These are phyloP conservation scores for Trichoderma sp. DNA, from an alignment of 2,329 filamentous ascomycete species.

Conservation along the genomic window DNA sequence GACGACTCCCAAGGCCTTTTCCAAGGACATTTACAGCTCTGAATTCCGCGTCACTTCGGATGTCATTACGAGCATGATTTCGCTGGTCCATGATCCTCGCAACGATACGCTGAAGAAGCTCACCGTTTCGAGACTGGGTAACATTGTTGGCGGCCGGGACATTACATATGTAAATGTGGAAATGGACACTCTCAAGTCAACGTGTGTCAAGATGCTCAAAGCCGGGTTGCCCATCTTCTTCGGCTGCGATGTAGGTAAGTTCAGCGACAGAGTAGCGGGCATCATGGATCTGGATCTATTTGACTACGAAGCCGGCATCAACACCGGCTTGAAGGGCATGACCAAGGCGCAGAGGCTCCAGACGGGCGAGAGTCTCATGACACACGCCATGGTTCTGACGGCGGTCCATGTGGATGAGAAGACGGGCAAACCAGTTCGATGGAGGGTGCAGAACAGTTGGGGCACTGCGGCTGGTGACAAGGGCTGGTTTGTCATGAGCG, in stretches of 20 bases:
- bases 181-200: conserved; percentile 69
- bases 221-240: conserved; percentile 84
- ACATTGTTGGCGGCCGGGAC: conserved; percentile 73
- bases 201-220: conserved; percentile 75
- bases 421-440: conserved; percentile 65
- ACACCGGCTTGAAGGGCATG: conserved; percentile 71
- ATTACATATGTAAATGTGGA: conserved; percentile 83
- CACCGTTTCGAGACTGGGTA: conserved; percentile 77
- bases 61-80: conserved; percentile 70
- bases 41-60: conserved; percentile 59
- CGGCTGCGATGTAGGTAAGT: conserved; percentile 84
- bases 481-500: conserved; percentile 89
- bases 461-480: conserved; percentile 68
- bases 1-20: conserved; percentile 70
- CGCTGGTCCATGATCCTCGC: conserved; percentile 82
- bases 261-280: conserved; percentile 65
- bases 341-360: conserved; percentile 73
- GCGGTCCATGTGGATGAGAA: conserved; percentile 74
- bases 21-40: conserved; percentile 64
- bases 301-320: conserved; percentile 84
- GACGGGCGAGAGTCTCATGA: conserved; percentile 80
- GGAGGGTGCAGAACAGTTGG: conserved; percentile 90
- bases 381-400: conserved; percentile 89
- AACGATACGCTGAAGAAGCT: conserved; percentile 72
- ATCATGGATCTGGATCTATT: conserved; percentile 79